Conservation (phyloP, 2,329 filamentous ascomycete species). For the Pseudopyricularia javanii region DNA sequence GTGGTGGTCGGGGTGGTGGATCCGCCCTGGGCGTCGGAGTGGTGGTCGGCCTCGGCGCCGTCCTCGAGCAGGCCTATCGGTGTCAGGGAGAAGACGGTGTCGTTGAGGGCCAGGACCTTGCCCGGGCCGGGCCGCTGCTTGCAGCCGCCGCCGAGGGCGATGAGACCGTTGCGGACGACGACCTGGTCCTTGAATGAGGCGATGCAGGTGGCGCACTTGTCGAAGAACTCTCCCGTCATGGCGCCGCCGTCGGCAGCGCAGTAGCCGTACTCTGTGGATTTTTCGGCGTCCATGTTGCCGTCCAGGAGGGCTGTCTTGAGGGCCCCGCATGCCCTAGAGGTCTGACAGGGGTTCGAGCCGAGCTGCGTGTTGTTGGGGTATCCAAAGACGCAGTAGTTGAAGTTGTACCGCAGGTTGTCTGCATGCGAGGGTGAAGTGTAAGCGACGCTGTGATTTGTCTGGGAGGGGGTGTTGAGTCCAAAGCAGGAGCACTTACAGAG, state of each 20-base stretch:
- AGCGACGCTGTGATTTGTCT: neutral
- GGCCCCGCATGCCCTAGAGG: constrained; percentile 34
- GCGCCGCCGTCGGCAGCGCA: constrained; percentile 27
- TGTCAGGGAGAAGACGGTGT: constrained; percentile 12
- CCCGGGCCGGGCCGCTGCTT: constrained; percentile 26
- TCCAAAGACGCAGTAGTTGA: constrained; percentile 39
- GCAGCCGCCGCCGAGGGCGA: constrained; percentile 39
- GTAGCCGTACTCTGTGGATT: constrained; percentile 29
- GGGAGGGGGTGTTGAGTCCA: constrained; percentile 6
- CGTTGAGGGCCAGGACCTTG: constrained; percentile 15
- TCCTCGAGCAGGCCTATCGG: constrained; percentile 22
- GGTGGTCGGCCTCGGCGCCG: constrained; percentile 4
- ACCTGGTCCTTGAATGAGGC: constrained; percentile 10
- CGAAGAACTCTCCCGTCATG: constrained; percentile 19
- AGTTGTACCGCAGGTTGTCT: constrained; percentile 42
- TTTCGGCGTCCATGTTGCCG: constrained; percentile 21
- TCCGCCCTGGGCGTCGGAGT: constrained; percentile 4
- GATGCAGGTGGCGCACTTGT: constrained; percentile 33
- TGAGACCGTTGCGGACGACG: constrained; percentile 23
- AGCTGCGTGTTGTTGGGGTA: constrained; percentile 33
- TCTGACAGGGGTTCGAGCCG: constrained; percentile 35
- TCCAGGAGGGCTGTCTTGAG: constrained; percentile 26
- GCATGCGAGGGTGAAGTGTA: neutral
- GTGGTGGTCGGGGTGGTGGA: constrained; percentile 21
- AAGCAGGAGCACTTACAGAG: constrained; percentile 29